Evolutionary conservation across 129 eudicot species (phyloP), one percentile per base, ranked within the genome.

Genomic region (Tagetes patula): DNA sequence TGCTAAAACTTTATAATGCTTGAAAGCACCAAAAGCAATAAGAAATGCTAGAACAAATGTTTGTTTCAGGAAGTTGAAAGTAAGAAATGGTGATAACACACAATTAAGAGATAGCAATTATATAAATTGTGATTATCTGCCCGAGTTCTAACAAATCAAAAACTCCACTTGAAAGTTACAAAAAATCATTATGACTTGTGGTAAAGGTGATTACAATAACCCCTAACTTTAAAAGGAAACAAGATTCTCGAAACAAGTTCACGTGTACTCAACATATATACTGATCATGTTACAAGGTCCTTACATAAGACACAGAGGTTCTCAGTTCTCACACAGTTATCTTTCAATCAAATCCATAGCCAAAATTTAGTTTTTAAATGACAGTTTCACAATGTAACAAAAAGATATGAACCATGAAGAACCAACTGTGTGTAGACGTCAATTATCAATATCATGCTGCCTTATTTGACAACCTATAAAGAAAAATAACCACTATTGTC

Each of bases 101-200:
- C 13, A 14, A n/a, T 64, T 14, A 64, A 64, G 39, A 2, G n/a
- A 64, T 48, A 39, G 9, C 66, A 33, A 36, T 33, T 3, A 4
- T 45, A 10, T 12, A 70, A 70, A 34, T 14, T n/a, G 75, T 37
- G 43, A 14, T 70, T 13, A 30, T 72, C 56, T 49, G 52, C 72
- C 36, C 6, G 12, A 48, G 31, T 50, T 74, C 32, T 49, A 12
- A 65, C 3, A 74, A 49, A 61, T 7, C 9, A 60, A 34, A 60
- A 34, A 34, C 52, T 60, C 45, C 48, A n/a, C 14, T n/a, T 20
- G 40, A 63, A 74, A 32, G 13, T 49, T 74, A 46, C 36, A 62
- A 58, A 3, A 6, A 58, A 59, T 32, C 13, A 36, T 31, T 41
- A 50, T 39, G 38, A n/a, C 65, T 59, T 59, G 38, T 56, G 4